Evolutionary conservation across 495 filamentous ascomycete species (phyloP), one percentile per base, ranked within the genome.

Genomic region (Penicillium salamii): DNA sequence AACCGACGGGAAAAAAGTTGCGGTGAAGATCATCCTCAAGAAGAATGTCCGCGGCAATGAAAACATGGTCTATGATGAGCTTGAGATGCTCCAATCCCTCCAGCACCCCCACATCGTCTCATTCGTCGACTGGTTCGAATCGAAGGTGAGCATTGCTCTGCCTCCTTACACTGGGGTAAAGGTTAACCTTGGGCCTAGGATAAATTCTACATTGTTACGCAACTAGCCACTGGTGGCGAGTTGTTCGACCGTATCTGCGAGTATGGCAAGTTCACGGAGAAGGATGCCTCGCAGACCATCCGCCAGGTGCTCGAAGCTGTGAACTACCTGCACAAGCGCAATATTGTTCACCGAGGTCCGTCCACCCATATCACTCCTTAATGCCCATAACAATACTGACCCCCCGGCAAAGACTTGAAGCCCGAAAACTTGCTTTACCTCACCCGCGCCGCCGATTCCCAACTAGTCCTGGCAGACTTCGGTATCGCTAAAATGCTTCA

Each of bases 121-220:
- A 51, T 99, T 99, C 62, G 88, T 91, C 58, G 93, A 99, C 69
- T 99, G 93, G 93, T 99, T 99, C 61, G 93, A 99, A 72, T 97
- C 92, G 37, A 90, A 90, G 66, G 78, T 79, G 49, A 26, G 60
- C 43, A 14, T 3, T 8, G 23, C 23, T 26, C 23, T 3, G 23
- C 8, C 23, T 8, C 4, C 4, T 26, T 26, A 8, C 23, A 8
- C 23, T 3, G 23, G 3, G 23, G 8, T 26, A 26, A 26, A 4
- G 3, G 23, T 57, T 66, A 34, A 66, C 41, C 0, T 2, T 5
- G 35, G 31, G 36, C 0, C 9, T 54, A 97, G 92, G 93, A 99
- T 76, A 99, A 99, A 76, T 99, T 96, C 75, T 99, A 99, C 69
- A 99, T 99, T 57, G 92, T 99, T 63, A 99, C 93, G 33, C 87